These are phyloP conservation scores for Choanephora cucurbitarum DNA, from an alignment of 371 early-diverging fungal species.

Conservation along the genomic window DNA sequence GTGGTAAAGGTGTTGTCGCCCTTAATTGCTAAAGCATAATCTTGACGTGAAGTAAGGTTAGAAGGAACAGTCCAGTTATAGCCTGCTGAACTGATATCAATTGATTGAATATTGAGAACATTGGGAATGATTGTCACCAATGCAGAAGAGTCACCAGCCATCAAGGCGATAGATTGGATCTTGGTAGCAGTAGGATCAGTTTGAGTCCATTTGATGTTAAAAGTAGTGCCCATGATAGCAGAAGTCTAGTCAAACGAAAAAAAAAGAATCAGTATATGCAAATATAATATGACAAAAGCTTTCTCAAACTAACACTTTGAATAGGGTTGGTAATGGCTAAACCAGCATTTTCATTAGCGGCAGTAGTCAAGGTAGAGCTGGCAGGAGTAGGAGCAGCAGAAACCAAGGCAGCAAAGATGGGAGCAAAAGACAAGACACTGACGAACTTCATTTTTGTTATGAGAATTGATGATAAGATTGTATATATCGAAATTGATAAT, in stretches of 20 bases:
- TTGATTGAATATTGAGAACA: background rate
- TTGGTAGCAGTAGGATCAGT: slow-evolving; percentile 1
- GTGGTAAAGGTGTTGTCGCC: background rate
- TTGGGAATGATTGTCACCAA: background rate
- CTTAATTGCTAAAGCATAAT: slow-evolving; percentile 14
- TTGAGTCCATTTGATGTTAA: slow-evolving; percentile 12
- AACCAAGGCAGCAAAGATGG: slow-evolving; percentile 18
- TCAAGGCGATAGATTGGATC: slow-evolving; percentile 2
- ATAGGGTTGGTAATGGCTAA: slow-evolving; percentile 18
- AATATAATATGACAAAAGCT: background rate
- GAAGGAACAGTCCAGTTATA: slow-evolving; percentile 18
- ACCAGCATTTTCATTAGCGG: slow-evolving; percentile 36
- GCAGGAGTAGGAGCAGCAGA: slow-evolving; percentile 30
- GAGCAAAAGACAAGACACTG: slow-evolving; percentile 12
- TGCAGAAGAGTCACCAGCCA: background rate
- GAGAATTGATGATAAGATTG: background rate
- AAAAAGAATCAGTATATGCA: background rate
- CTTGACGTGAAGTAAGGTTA: slow-evolving; percentile 8
- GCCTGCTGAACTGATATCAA: background rate
- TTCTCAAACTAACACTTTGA: background rate
- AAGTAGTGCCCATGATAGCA: slow-evolving; percentile 1
- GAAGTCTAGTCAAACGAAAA: background rate
- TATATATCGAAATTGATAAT: no score
- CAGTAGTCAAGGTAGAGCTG: slow-evolving; percentile 28
- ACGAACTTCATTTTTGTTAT: slow-evolving; percentile 11